Evolutionary conservation across 108 stramenopile genomes (phyloP).

Genomic region (Nitzschia inconspicua): DNA sequence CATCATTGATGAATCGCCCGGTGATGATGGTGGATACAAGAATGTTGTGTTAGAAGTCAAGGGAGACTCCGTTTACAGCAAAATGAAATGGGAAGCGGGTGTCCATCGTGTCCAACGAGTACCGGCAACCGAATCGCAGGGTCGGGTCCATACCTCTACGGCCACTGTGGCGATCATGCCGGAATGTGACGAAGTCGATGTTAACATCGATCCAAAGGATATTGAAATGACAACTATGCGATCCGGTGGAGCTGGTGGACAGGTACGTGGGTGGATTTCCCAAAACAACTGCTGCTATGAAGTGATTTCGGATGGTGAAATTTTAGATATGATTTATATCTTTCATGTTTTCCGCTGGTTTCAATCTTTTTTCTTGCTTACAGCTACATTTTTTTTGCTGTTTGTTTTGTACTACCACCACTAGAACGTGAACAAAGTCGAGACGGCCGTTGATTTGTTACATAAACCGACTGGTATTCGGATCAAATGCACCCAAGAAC

Average conservation of each 20-base stretch:
- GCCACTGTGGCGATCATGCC: conserved; percentile 94
- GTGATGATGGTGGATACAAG: conserved; percentile 92
- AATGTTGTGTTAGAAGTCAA: conserved; percentile 84
- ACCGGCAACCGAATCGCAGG: conserved; percentile 92
- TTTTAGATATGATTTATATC: too few relatives aligned
- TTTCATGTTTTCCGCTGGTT: background rate
- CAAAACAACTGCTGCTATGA: too few relatives aligned
- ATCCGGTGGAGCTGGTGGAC: conserved; percentile 95
- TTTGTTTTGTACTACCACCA: background rate
- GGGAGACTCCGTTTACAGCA: conserved; percentile 81
- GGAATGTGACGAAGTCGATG: conserved; percentile 80
- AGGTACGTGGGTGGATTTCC: conserved; percentile 24
- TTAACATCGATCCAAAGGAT: conserved; percentile 85
- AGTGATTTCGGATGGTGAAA: too few relatives aligned
- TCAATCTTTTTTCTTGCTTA: background rate
- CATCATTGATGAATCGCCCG: conserved; percentile 66
- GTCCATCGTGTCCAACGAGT: conserved; percentile 98
- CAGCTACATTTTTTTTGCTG: background rate
- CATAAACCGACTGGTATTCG: conserved; percentile 96
- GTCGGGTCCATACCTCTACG: conserved; percentile 93
- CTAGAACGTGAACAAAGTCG: conserved; percentile 98
- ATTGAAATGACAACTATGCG: conserved; percentile 88
- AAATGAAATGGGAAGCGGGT: conserved; percentile 95
- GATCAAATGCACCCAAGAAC: conserved; percentile 95
- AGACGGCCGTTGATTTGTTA: conserved; percentile 92